Evolutionary conservation across 2,329 filamentous ascomycete genomes (phyloP), one percentile per base, ranked within the genome.

Genomic region (Herpomyces periplanetae): DNA sequence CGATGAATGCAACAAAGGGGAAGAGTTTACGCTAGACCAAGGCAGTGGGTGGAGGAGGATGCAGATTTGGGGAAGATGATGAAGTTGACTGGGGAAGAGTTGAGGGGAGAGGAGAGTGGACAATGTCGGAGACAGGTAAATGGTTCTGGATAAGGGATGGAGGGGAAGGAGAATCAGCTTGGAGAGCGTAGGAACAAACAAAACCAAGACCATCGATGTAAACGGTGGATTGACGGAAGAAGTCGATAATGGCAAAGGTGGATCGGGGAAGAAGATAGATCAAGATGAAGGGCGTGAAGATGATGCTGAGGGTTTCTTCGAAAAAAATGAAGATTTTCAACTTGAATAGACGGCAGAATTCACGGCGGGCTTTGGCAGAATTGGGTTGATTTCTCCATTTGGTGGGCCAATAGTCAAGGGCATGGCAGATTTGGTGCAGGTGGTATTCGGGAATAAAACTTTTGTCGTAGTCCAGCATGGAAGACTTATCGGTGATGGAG

Each of bases 161-260:
- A n/a, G n/a, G n/a, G n/a, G n/a, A n/a, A n/a, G n/a, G n/a, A n/a
- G n/a, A n/a, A n/a, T n/a, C n/a, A n/a, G n/a, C n/a, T n/a, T n/a
- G n/a, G 13, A 87, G 69, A 3, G 80, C 80, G 40, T 88, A 91
- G 1, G 75, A 88, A 38, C 80, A 96, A 5, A 91, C 69, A 27
- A 88, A 75, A 10, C 80, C 80, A 13, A 96, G 50, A 0, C 80
- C 80, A 32, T 96, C 80, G 8, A 96, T 75, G 29, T 96, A 73
- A 10, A 96, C 59, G 0, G 80, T 91, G 29, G 91, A 88, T 34
- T 96, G 80, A 15, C 80, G 60, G 44, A 96, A 91, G 39, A 96
- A 96, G 39, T 96, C 80, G 23, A 91, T 61, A 26, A 96, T 62
- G 23, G 73, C 66, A 28, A 91, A 75, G 34, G 65, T 75, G 36